Percentiles rank a stretch among this genome's conserved stretches.
Evolutionary conservation across 768 basidiomycete species (phyloP).

Genomic region (Collybia sp.): DNA sequence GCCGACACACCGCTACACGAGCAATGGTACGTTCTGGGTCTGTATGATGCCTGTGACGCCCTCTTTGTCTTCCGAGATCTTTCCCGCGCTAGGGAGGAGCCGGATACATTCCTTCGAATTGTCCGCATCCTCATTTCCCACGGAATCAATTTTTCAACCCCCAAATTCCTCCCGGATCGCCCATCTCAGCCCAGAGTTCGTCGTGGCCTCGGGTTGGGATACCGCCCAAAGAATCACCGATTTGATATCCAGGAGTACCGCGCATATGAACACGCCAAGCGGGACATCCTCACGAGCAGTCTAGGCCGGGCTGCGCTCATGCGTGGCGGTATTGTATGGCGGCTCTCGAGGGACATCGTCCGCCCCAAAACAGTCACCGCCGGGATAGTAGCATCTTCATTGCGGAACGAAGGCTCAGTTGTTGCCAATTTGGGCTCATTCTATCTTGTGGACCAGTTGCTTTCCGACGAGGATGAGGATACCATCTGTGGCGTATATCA

Average conservation of each 20-base stretch:
- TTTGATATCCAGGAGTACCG: slow-evolving; percentile 2
- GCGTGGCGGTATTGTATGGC: slow-evolving; percentile 4
- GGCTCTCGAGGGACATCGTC: slow-evolving; percentile 2
- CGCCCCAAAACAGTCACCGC: background rate
- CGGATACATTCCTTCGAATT: background rate
- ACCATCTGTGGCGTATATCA: background rate
- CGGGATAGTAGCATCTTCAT: background rate
- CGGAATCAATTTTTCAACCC: slow-evolving; percentile 3
- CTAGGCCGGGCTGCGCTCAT: slow-evolving; percentile 1
- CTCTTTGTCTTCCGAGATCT: slow-evolving; percentile 1
- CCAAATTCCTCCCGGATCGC: background rate
- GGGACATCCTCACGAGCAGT: background rate
- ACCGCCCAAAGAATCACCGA: background rate
- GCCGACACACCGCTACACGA: background rate
- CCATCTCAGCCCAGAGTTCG: background rate
- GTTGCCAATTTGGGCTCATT: background rate
- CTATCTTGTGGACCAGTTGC: background rate
- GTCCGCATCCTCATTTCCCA: background rate
- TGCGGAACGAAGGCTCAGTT: background rate
- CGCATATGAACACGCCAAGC: background rate
- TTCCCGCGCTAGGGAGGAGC: background rate
- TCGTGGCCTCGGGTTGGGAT: background rate
- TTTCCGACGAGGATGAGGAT: background rate
- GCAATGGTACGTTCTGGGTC: slow-evolving; percentile 5
- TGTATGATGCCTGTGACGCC: slow-evolving; percentile 3